Conservation (phyloP, 1,284 basidiomycete species). For the Puccinia polysora region DNA sequence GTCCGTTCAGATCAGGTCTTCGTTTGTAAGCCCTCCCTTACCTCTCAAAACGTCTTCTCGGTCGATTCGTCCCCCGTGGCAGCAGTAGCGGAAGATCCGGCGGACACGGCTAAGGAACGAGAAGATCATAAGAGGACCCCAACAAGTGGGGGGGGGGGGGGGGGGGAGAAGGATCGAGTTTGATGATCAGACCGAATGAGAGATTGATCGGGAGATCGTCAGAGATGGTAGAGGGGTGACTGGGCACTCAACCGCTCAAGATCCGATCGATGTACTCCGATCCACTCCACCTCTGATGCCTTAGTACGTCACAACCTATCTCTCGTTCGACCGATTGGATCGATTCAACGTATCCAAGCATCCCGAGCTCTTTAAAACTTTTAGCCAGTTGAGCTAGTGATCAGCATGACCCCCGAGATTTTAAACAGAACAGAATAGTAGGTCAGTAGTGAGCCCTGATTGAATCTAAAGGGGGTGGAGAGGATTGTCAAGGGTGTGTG, state of each 20-base stretch:
- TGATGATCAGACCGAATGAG: no score
- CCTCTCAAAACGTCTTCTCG: constrained; percentile 56
- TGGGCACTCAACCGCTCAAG: constrained; percentile 47
- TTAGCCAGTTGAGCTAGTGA: constrained; percentile 57
- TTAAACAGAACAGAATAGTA: no score
- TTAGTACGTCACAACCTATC: constrained; percentile 84
- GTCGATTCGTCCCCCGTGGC: constrained; percentile 76
- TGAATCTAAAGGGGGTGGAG: no score
- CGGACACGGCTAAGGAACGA: constrained; percentile 58
- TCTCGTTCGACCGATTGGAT: constrained; percentile 82
- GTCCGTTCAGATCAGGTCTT: no score
- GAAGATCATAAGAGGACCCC: neutral
- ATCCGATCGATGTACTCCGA: constrained; percentile 74
- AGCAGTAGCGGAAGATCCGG: constrained; percentile 58
- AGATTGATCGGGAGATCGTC: neutral
- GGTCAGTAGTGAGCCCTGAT: no score
- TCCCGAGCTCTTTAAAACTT: constrained; percentile 71
- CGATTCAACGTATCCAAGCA: constrained; percentile 79
- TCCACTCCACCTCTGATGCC: constrained; percentile 87
- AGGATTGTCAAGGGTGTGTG: no score
- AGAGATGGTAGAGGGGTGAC: no score
- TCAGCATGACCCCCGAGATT: no score
- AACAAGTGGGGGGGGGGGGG: neutral
- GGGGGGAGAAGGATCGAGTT: neutral
- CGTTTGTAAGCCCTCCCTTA: no score